phyloP scores from a whole-genome alignment of 345 rosid genomes.

The Populus pruinosa region DNA sequence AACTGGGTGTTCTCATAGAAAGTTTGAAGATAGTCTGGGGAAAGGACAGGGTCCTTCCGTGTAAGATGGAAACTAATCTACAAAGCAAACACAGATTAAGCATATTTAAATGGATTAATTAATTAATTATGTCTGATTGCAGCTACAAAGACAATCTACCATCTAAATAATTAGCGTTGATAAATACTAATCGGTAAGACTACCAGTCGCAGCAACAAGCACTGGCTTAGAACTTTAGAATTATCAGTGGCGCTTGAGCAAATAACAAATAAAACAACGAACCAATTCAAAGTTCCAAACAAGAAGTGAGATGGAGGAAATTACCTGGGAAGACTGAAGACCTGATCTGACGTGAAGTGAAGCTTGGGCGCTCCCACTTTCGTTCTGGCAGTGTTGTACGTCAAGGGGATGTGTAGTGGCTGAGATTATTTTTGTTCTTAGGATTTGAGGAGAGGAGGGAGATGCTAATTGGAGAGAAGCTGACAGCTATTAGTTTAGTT shows the following conservation, averaged over 20 bases:
- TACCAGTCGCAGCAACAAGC: too few relatives aligned
- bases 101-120: too few relatives aligned
- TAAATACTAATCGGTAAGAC: too few relatives aligned
- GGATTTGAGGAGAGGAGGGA: slow-evolving; percentile 3
- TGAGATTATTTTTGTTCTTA: slow-evolving; percentile 9
- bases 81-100: too few relatives aligned
- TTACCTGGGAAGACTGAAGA: slow-evolving; percentile 49
- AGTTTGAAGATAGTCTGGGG: slow-evolving; percentile 63
- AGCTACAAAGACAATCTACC: too few relatives aligned
- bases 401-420: slow-evolving; percentile 51
- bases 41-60: slow-evolving; percentile 62
- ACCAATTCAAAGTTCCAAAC: too few relatives aligned
- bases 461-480: slow-evolving; percentile 21
- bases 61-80: slow-evolving; percentile 5
- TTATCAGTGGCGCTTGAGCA: too few relatives aligned
- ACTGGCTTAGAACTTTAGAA: too few relatives aligned
- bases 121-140: too few relatives aligned
- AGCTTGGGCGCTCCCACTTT: slow-evolving; percentile 53
- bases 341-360: slow-evolving; percentile 64
- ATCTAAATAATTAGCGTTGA: too few relatives aligned
- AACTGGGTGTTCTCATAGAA: slow-evolving; percentile 63
- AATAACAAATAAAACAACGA: too few relatives aligned
- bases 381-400: slow-evolving; percentile 51
- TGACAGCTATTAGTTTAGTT: slow-evolving; percentile 37
- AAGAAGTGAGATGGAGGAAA: neutral